phyloP scores from a whole-genome alignment of 169 alveolate species.

The Theileria parva region DNA sequence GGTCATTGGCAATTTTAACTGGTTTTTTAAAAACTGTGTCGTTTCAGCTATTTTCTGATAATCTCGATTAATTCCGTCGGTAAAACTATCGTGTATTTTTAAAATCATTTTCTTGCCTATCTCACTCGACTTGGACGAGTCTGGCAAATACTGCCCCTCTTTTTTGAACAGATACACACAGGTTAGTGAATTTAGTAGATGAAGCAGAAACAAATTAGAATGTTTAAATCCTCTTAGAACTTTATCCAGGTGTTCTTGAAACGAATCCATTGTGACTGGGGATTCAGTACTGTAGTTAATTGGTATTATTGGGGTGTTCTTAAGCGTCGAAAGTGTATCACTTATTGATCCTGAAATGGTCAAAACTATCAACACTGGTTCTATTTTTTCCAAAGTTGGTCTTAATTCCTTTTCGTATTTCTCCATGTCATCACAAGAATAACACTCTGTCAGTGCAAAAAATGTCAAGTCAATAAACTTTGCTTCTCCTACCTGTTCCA shows the following conservation, averaged over 20 bases:
- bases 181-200: neutral
- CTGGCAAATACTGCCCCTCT: neutral
- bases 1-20: neutral
- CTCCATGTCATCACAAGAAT: constrained; percentile 2
- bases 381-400: constrained; percentile 6
- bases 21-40: neutral
- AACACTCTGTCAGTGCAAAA: constrained; percentile 30
- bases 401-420: neutral
- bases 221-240: neutral
- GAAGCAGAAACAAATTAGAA: neutral
- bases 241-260: neutral
- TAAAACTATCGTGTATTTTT: neutral
- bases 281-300: neutral
- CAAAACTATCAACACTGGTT: constrained; percentile 13
- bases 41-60: neutral
- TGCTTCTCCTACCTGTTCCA: constrained; percentile 52
- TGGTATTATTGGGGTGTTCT: neutral
- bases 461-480: constrained; percentile 40
- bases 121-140: neutral
- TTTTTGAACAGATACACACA: neutral
- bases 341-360: neutral
- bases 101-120: neutral
- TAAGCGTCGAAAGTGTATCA: neutral
- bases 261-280: neutral
- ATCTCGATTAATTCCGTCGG: neutral